Evolutionary conservation across 495 filamentous ascomycete genomes (phyloP), one percentile per base, ranked within the genome.

Genomic region (Aspergillus hancockii): DNA sequence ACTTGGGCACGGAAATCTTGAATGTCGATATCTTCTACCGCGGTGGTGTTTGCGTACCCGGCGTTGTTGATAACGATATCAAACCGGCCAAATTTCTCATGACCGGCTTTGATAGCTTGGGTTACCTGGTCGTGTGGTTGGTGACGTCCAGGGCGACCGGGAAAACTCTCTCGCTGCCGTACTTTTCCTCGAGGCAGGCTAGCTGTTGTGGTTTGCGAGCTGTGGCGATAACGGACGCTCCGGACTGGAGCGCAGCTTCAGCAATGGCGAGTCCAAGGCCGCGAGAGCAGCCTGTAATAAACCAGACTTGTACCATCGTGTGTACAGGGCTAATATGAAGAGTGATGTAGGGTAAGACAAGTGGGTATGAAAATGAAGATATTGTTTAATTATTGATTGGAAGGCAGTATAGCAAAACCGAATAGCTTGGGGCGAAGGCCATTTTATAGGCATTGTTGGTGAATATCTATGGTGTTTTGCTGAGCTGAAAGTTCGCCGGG

Each of bases 211-310:
- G 60, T 2, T 79, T 75, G 38, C 82, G 70, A 61, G 82, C 81
- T n/a, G 77, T 78, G 30, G 81, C 72, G 52, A 83, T 64, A 9
- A 83, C 76, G 34, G 69, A 67, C 19, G 71, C 75, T 14, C 80
- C 80, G 61, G 81, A 74, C 40, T 71, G 59, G 13, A 73, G 76
- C 58, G 78, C 81, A 34, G 72, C 70, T 28, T 74, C 67, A 16
- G 68, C 75, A 38, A 84, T 80, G 40, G 69, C 78, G 45, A 65
- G 69, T 32, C 81, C 81, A 55, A 81, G 82, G n/a, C 81, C 81
- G 3, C 75, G 77, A 2, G 76, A 79, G 41, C 73, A 63, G 1
- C 80, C 60, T 72, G 66, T 22, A 69, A 60, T 55, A n/a, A 55
- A 50, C 55, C 55, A 63, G 13, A 54, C 46, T 22, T 38, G 59